These are phyloP conservation scores for Pythium brachiatum DNA, from an alignment of 352 stramenopile genomes.

Conservation along the genomic window DNA sequence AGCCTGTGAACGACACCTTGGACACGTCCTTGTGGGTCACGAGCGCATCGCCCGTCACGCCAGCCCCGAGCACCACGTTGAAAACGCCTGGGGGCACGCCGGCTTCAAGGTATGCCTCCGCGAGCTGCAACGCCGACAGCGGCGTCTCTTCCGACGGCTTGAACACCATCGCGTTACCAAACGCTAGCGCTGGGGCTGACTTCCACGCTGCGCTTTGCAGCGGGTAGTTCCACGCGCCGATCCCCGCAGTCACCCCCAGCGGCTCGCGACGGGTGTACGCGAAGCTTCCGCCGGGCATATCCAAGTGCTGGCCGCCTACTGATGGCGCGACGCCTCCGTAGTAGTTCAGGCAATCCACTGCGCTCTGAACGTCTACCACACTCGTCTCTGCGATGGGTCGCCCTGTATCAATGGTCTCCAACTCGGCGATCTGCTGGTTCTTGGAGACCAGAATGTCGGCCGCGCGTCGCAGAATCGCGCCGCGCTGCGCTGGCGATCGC, in stretches of 20 bases:
- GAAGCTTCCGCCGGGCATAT: conserved; percentile 63
- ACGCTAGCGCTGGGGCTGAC: conserved; percentile 74
- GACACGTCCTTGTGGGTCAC: conserved; percentile 49
- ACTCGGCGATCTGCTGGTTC: conserved; percentile 61
- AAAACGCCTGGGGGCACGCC: conserved; percentile 75
- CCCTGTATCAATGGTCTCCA: conserved; percentile 80
- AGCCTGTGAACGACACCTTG: conserved; percentile 90
- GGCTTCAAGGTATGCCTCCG: conserved; percentile 63
- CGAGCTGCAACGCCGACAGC: conserved; percentile 61
- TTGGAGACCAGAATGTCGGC: conserved; percentile 56
- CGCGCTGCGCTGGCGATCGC: conserved; percentile 59
- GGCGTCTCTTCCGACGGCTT: conserved; percentile 90
- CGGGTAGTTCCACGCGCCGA: conserved; percentile 84
- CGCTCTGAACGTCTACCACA: conserved; percentile 65
- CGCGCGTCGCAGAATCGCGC: conserved; percentile 56
- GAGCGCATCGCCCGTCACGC: conserved; percentile 53
- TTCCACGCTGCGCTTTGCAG: conserved; percentile 82
- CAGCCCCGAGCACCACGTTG: conserved; percentile 72
- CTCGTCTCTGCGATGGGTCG: conserved; percentile 74
- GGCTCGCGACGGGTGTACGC: conserved; percentile 76
- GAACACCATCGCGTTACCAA: conserved; percentile 91
- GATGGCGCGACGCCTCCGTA: conserved; percentile 66
- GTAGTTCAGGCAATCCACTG: conserved; percentile 76
- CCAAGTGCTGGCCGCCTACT: conserved; percentile 66
- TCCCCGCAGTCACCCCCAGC: conserved; percentile 66